Evolutionary conservation across 2,329 filamentous ascomycete species (phyloP).

Genomic region (Incumbomyces delicatus): DNA sequence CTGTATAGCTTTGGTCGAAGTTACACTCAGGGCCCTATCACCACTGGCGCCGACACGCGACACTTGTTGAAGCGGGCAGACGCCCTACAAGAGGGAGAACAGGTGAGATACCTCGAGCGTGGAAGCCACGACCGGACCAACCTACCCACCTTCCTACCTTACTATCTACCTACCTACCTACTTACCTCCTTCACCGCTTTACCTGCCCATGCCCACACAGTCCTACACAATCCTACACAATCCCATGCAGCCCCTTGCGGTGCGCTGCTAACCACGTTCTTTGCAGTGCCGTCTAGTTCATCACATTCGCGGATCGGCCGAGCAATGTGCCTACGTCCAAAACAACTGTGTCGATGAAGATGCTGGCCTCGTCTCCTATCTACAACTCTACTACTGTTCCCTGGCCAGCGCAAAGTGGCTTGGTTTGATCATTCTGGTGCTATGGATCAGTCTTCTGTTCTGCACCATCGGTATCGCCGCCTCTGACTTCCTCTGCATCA

Average conservation of each 20-base stretch:
- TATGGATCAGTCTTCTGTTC: conserved; percentile 85
- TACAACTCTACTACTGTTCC: conserved; percentile 81
- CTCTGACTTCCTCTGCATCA: conserved; percentile 96
- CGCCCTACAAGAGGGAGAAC: conserved; percentile 13
- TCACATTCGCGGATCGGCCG: conserved; percentile 41
- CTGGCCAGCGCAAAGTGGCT: conserved; percentile 59
- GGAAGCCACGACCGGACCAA: too few relatives aligned
- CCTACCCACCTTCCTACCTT: too few relatives aligned
- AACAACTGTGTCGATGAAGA: conserved; percentile 80
- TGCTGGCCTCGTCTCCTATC: conserved; percentile 79
- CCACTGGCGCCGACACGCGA: not conserved
- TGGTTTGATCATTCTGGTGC: conserved; percentile 66
- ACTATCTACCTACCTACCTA: too few relatives aligned
- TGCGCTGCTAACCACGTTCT: too few relatives aligned
- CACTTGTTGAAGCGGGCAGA: conserved; percentile 4
- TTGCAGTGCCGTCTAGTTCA: conserved; percentile 69
- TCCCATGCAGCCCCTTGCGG: too few relatives aligned
- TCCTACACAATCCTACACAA: too few relatives aligned
- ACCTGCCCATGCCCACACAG: not conserved
- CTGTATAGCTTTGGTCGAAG: conserved; percentile 5
- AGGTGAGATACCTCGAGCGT: not conserved
- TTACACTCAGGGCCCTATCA: not conserved
- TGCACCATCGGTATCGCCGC: conserved; percentile 95
- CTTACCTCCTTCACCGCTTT: too few relatives aligned
- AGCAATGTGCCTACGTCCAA: conserved; percentile 73